Conservation (phyloP, 2,329 filamentous ascomycete genomes). For the Diplocarpon rosae region DNA sequence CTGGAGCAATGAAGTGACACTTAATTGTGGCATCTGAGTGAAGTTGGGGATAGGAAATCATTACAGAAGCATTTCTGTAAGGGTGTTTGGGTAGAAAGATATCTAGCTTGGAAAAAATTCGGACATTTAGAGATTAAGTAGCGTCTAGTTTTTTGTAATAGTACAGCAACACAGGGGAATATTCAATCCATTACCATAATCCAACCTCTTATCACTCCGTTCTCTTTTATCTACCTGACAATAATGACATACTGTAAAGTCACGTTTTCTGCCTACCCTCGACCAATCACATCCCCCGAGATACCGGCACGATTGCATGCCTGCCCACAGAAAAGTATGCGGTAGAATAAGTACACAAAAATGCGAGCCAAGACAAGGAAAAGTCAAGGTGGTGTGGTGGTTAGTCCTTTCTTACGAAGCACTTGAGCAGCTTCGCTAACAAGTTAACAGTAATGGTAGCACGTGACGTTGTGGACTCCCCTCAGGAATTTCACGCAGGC, state of each 20-base stretch:
- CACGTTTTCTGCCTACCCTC: not conserved
- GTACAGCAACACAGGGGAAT: too few species aligned
- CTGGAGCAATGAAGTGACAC: too few species aligned
- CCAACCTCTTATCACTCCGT: not conserved
- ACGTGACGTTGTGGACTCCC: constrained; percentile 14
- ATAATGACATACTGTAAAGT: not conserved
- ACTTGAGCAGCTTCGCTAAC: constrained; percentile 1
- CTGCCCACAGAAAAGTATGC: not conserved
- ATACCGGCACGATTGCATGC: too few species aligned
- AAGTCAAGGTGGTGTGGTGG: constrained; percentile 7
- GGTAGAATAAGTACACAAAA: not conserved
- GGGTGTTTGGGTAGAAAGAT: too few species aligned
- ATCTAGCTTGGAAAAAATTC: too few species aligned
- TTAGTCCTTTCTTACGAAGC: not conserved
- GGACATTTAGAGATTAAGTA: too few species aligned
- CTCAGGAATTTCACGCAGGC: constrained; percentile 6
- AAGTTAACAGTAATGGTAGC: constrained; percentile 10
- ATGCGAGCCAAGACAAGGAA: too few species aligned
- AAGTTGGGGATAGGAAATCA: too few species aligned
- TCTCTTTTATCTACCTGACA: not conserved
- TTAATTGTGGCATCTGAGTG: too few species aligned
- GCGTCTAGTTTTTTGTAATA: too few species aligned
- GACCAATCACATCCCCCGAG: not conserved
- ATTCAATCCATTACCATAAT: too few species aligned
- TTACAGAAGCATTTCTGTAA: too few species aligned